A percentile compares a stretch with the other conserved stretches of the same genome.
phyloP scores from a whole-genome alignment of 805 yeast species.

The Wickerhamomyces xylosicus region DNA sequence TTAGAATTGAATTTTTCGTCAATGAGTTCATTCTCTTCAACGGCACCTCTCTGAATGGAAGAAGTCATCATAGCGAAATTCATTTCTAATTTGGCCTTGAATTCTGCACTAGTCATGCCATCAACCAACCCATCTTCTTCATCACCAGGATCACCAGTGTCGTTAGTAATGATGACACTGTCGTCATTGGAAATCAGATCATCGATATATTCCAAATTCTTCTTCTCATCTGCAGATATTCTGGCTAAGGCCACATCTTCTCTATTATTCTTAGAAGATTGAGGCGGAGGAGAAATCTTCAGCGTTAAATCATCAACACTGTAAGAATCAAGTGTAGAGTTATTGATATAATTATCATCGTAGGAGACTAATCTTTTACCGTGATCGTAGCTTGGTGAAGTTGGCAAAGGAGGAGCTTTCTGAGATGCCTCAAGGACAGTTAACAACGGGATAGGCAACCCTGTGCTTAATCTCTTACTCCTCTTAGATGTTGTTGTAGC shows the following conservation, averaged over 20 bases:
- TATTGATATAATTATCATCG: slow-evolving; percentile 14
- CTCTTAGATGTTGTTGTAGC: slow-evolving; percentile 7
- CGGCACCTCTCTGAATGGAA: too few relatives aligned
- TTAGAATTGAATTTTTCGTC: too few relatives aligned
- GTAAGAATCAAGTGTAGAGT: slow-evolving; percentile 1
- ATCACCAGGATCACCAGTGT: slow-evolving; percentile 2
- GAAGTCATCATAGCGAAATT: slow-evolving; percentile 11
- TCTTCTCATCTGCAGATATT: too few relatives aligned
- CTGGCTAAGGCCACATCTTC: background rate
- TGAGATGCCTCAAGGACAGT: slow-evolving; percentile 18
- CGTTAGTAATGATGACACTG: slow-evolving; percentile 13
- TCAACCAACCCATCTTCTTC: slow-evolving; percentile 1
- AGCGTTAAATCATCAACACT: background rate
- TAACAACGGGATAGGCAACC: slow-evolving; percentile 18
- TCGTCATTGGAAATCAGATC: slow-evolving; percentile 17
- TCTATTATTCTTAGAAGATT: too few relatives aligned
- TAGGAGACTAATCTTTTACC: slow-evolving; percentile 9
- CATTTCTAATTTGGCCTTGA: slow-evolving; percentile 12
- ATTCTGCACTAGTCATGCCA: slow-evolving; percentile 8
- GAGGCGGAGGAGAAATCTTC: too few relatives aligned
- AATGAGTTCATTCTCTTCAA: too few relatives aligned
- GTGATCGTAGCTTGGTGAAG: background rate
- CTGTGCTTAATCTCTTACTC: slow-evolving; percentile 18
- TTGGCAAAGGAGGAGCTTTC: background rate
- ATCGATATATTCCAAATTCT: slow-evolving; percentile 9